phyloP scores from a whole-genome alignment of 768 basidiomycete genomes.

The Russula emetica region DNA sequence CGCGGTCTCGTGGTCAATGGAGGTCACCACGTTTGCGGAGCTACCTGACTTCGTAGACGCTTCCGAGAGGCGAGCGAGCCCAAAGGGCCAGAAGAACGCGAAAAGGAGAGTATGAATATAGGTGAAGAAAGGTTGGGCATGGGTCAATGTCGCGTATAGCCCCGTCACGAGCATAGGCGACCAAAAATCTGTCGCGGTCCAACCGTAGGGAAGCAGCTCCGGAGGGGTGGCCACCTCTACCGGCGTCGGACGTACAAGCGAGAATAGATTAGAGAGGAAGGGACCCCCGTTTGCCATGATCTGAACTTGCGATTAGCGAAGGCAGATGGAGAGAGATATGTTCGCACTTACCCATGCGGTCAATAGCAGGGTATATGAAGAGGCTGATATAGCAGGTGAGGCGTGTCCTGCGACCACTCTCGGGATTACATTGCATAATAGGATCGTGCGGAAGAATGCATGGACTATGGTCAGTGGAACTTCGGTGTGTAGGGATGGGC shows the following conservation, averaged over 20 bases:
- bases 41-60: neutral
- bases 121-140: constrained; percentile 73
- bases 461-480: constrained; percentile 24
- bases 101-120: constrained; percentile 23
- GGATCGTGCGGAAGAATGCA: constrained; percentile 20
- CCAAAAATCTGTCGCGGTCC: constrained; percentile 85
- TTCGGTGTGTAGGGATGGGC: constrained; percentile 17
- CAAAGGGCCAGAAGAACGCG: constrained; percentile 25
- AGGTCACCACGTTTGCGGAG: constrained; percentile 33
- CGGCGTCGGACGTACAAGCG: constrained; percentile 68
- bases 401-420: constrained; percentile 17
- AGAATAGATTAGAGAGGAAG: constrained; percentile 71
- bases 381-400: constrained; percentile 20
- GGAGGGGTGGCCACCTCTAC: constrained; percentile 69
- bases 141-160: constrained; percentile 77
- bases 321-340: neutral
- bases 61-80: constrained; percentile 19
- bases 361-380: constrained; percentile 24
- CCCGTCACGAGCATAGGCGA: constrained; percentile 73
- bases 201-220: constrained; percentile 77
- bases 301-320: constrained; percentile 10
- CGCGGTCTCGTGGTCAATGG: constrained; percentile 60
- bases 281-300: constrained; percentile 52
- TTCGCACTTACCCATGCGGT: constrained; percentile 18
- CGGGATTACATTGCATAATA: constrained; percentile 24